These are phyloP conservation scores for Xylaria sp. DNA, from an alignment of 2,329 filamentous ascomycete genomes.

Conservation along the genomic window DNA sequence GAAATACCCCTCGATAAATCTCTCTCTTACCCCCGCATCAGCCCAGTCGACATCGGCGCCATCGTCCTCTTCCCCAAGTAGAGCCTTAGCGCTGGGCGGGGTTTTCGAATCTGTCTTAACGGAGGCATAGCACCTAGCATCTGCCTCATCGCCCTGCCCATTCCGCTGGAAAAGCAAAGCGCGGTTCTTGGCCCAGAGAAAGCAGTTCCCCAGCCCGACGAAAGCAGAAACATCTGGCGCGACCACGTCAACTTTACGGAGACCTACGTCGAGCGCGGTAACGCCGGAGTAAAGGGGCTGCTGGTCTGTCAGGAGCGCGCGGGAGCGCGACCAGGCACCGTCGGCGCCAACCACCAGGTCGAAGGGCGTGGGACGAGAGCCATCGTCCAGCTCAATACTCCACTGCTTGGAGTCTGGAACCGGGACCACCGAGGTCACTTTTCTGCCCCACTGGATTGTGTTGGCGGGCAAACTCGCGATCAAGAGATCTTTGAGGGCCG, in stretches of 20 bases:
- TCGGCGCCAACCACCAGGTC: slow-evolving; percentile 54
- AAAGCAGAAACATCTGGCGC: slow-evolving; percentile 50
- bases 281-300: slow-evolving; percentile 55
- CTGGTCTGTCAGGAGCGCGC: slow-evolving; percentile 44
- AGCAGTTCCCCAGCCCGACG: slow-evolving; percentile 53
- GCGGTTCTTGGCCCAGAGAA: slow-evolving; percentile 43
- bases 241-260: slow-evolving; percentile 44
- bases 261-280: slow-evolving; percentile 50
- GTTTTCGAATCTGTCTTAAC: slow-evolving; percentile 27
- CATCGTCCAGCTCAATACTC: slow-evolving; percentile 23
- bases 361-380: slow-evolving; percentile 26
- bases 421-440: slow-evolving; percentile 25
- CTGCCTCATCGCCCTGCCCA: slow-evolving; percentile 26
- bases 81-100: slow-evolving; percentile 19
- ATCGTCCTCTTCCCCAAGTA: slow-evolving; percentile 30
- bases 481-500: slow-evolving; percentile 41
- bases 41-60: slow-evolving; percentile 38
- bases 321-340: slow-evolving; percentile 52
- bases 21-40: slow-evolving; percentile 24
- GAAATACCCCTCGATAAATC: slow-evolving; percentile 38
- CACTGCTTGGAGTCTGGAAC: slow-evolving; percentile 16
- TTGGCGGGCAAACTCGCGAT: slow-evolving; percentile 36
- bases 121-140: slow-evolving; percentile 39
- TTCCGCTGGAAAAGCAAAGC: slow-evolving; percentile 41
- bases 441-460: slow-evolving; percentile 40